phyloP scores from a whole-genome alignment of 148 eudicot genomes.

The Diospyros lotus region DNA sequence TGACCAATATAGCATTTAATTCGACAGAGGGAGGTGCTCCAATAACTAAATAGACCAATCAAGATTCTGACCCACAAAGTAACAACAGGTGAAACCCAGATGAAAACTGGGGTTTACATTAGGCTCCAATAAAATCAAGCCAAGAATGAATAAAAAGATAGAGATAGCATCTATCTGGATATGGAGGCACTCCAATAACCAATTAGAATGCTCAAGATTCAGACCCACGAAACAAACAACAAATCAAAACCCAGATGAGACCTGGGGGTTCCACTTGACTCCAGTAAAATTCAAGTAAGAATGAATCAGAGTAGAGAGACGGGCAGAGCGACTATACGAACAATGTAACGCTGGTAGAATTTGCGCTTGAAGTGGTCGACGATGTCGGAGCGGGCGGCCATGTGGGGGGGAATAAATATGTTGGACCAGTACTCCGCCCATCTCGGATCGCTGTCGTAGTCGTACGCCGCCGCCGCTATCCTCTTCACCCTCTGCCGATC shows the following conservation, averaged over 20 bases:
- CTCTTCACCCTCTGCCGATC: constrained; percentile 67
- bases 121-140: constrained; percentile 4
- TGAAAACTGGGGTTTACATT: background rate
- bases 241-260: background rate
- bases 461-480: constrained; percentile 72
- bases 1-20: too few species aligned
- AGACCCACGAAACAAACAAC: background rate
- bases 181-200: background rate
- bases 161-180: background rate
- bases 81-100: background rate
- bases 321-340: too few species aligned
- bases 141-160: constrained; percentile 7
- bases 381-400: constrained; percentile 78
- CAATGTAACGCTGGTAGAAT: constrained; percentile 96
- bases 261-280: too few species aligned
- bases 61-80: background rate
- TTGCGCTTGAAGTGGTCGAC: constrained; percentile 83
- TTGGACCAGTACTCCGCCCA: constrained; percentile 98
- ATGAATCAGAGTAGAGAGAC: background rate
- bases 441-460: constrained; percentile 76
- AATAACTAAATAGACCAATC: background rate
- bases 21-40: too few species aligned
- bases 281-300: background rate
- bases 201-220: background rate
- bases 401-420: constrained; percentile 82